Base-by-base conservation (phyloP, 2,329 filamentous ascomycete genomes). In the Samsoniella hepiali region DNA sequence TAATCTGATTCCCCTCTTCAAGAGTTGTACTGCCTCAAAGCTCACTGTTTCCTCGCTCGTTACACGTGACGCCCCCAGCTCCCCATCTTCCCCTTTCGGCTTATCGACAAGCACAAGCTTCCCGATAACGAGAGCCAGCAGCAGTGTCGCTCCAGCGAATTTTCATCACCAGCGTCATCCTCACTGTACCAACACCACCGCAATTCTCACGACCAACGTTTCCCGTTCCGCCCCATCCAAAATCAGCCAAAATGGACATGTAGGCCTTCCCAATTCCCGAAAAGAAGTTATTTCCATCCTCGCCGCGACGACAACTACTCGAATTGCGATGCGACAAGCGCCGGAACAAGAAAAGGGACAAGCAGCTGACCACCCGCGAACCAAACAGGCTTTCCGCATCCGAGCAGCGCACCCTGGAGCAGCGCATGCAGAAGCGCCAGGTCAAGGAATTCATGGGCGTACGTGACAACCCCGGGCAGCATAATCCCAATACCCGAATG, bases 401-500 rank as follows among this genome's bases (percentile, higher is more conserved):
- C 72, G 94, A 98, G 84, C 91, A 96, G 83, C 91, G 91, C 81
- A 91, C 95, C 84, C 90, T 99, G 75, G 90, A 96, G 79, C 81
- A 87, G 80, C 92, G 95, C 79, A 93, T 99, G 87, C 93, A 98
- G 83, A 91, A 91, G 81, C 96, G 95, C 81, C 95, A 99, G 81
- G 91, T 99, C 84, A 97, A 97, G 82, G 94, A 98, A 76, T 98
- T 99, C 76, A 97, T 98, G 89, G 91, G 87, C 72, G 95, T 98
- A 84, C 71, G 91, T 83, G 11, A 27, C 63, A 65, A 54, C 59
- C 17, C 40, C 38, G 51, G 10, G 36, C 36, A 56, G 36, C 8
- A 17, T 8, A 49, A 15, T 10, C 10, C 0, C 11, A 22, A 22
- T 22, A 22, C 22, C 1, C 22, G 22, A 22, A 22, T 22, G 22